Base-by-base conservation (phyloP, 2,329 filamentous ascomycete genomes). In the Fusarium austroafricanum region DNA sequence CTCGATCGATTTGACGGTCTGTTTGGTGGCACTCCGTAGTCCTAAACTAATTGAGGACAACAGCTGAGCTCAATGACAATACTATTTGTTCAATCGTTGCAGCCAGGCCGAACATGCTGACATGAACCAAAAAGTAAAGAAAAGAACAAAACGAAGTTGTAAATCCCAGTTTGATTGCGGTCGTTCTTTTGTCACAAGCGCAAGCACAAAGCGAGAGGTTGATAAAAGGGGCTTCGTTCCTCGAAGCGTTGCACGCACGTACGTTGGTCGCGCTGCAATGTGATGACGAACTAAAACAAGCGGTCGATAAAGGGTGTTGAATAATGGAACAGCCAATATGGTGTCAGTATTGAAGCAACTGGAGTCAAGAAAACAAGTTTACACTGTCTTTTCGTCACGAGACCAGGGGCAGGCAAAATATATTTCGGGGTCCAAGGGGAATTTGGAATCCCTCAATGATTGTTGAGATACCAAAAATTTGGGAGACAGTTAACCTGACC, bases 61-160 rank as follows among this genome's bases (percentile, higher is more conserved):
- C 55, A 54, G 47, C 33, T 40, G 39, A 61, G 44, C 46, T 39
- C 51, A 43, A 43, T 29, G 55, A 44, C 28, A 42, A 39, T 33
- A 38, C 42, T 67, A 40, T 70, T 50, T 73, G 44, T 57, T 74
- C 29, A 56, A 51, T 46, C 39, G 46, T 58, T 38, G 44, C 40
- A 53, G 46, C 43, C 64, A 56, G 50, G 33, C 33, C 50, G 47
- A 71, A 63, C 72, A 74, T 74, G 72, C 72, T 74, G 66, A 56
- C 62, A 51, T 21, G 43, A 65, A 49, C 38, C 40, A 45, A 29
- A 43, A 23, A n/a, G n/a, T n/a, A n/a, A n/a, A n/a, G n/a, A n/a
- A 23, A 35, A 21, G 14, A 26, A 35, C 8, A 17, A 35, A 57
- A 37, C 45, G 46, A 52, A 39, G 29, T 47, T 51, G 52, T 52